phyloP scores from a whole-genome alignment of 2,329 filamentous ascomycete genomes.

The Mycocentrospora acerina region DNA sequence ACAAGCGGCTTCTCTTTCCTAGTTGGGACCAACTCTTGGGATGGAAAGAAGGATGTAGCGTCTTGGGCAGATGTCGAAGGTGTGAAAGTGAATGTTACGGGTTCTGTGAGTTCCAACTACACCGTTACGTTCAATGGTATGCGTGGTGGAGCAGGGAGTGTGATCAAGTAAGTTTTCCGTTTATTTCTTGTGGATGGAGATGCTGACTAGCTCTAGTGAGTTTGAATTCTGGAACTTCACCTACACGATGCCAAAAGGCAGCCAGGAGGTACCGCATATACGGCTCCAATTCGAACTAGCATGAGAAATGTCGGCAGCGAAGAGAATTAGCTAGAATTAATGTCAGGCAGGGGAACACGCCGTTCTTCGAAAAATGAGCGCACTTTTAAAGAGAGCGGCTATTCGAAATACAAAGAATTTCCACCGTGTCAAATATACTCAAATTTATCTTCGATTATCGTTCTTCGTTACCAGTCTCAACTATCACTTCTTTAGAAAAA shows the following conservation, averaged over 20 bases:
- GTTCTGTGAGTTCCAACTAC: conserved; percentile 47
- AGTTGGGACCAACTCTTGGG: conserved; percentile 49
- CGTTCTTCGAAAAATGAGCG: no score
- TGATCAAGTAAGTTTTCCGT: conserved; percentile 39
- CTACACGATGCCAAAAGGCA: conserved; percentile 39
- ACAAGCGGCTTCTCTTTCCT: conserved; percentile 55
- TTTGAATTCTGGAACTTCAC: conserved; percentile 49
- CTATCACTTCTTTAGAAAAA: no score
- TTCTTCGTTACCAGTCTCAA: no score
- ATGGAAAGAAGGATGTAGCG: conserved; percentile 47
- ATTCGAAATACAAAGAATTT: no score
- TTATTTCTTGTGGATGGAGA: neutral
- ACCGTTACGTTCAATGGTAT: conserved; percentile 49
- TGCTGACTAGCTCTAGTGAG: conserved; percentile 21
- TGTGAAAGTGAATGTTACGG: conserved; percentile 48
- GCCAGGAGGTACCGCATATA: conserved; percentile 26
- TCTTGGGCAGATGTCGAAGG: conserved; percentile 54
- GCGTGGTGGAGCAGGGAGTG: conserved; percentile 38
- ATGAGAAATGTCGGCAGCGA: conserved; percentile 1
- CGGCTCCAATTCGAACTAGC: conserved; percentile 23
- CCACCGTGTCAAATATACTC: no score
- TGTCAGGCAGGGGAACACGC: no score
- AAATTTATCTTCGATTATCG: no score
- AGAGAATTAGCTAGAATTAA: no score
- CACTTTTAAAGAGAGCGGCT: no score